These are phyloP conservation scores for Myxozyma neotropica DNA, from an alignment of 805 yeast genomes.

Conservation along the genomic window DNA sequence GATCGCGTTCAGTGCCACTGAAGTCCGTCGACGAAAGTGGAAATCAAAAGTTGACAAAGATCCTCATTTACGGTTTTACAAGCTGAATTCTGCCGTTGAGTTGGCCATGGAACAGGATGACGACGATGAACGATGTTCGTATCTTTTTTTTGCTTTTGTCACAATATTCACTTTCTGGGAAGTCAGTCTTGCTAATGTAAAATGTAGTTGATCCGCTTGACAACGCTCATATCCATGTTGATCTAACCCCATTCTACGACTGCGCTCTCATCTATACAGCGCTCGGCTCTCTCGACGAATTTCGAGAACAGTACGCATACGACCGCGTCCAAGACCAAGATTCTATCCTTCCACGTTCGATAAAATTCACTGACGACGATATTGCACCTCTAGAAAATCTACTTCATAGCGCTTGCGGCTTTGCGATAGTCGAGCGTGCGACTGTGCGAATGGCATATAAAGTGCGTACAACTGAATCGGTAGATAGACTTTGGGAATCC, in stretches of 20 bases:
- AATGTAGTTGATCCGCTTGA: slow-evolving; percentile 54
- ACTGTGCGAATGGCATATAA: slow-evolving; percentile 62
- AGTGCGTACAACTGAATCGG: slow-evolving; percentile 61
- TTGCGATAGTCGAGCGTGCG: slow-evolving; percentile 73
- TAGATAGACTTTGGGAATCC: slow-evolving; percentile 77
- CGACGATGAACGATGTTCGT: slow-evolving; percentile 40
- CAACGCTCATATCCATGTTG: slow-evolving; percentile 52
- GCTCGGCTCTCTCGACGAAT: slow-evolving; percentile 62
- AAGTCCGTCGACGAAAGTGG: slow-evolving; percentile 64
- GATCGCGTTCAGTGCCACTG: slow-evolving; percentile 56
- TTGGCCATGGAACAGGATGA: slow-evolving; percentile 64
- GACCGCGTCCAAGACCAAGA: slow-evolving; percentile 74
- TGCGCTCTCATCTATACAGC: slow-evolving; percentile 79
- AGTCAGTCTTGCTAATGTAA: too few species aligned
- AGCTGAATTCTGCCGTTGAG: slow-evolving; percentile 86
- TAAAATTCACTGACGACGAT: slow-evolving; percentile 41
- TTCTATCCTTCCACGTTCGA: slow-evolving; percentile 65
- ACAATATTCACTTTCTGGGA: not conserved
- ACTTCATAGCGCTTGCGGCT: slow-evolving; percentile 68
- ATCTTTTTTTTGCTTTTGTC: not conserved
- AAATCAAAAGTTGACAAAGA: slow-evolving; percentile 50
- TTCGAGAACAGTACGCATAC: slow-evolving; percentile 64
- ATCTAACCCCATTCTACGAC: slow-evolving; percentile 76
- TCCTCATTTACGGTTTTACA: slow-evolving; percentile 54
- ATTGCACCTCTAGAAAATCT: slow-evolving; percentile 54